These are phyloP conservation scores for Curvularia sp. DNA, from an alignment of 2,329 filamentous ascomycete species.

Conservation along the genomic window DNA sequence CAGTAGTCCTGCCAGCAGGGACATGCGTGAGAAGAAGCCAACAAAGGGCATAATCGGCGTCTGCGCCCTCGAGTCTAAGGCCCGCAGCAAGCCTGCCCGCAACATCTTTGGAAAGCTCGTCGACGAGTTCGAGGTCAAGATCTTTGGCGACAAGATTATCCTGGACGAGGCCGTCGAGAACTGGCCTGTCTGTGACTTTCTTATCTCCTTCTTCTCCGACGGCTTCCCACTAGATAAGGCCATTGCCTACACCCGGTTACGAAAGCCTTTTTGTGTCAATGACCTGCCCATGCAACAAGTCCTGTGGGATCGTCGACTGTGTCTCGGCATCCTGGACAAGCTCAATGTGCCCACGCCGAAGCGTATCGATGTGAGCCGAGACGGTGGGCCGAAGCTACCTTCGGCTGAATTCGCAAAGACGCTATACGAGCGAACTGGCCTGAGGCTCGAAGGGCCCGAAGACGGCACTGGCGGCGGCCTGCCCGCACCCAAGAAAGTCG, in stretches of 20 bases:
- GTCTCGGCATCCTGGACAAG: slow-evolving; percentile 84
- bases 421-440: slow-evolving; percentile 79
- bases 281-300: slow-evolving; percentile 97
- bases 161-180: slow-evolving; percentile 96
- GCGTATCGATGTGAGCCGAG: slow-evolving; percentile 87
- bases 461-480: slow-evolving; percentile 69
- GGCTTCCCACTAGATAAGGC: slow-evolving; percentile 97
- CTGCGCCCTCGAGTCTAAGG: slow-evolving; percentile 94
- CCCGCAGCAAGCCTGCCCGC: slow-evolving; percentile 92
- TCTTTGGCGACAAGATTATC: slow-evolving; percentile 99
- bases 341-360: slow-evolving; percentile 89
- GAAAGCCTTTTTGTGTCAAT: slow-evolving; percentile 97
- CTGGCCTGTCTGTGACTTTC: slow-evolving; percentile 94
- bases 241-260: slow-evolving; percentile 89
- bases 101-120: slow-evolving; percentile 95
- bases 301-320: slow-evolving; percentile 92
- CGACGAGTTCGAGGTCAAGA: slow-evolving; percentile 92
- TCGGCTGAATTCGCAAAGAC: slow-evolving; percentile 81
- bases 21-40: slow-evolving; percentile 61
- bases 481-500: slow-evolving; percentile 69
- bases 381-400: slow-evolving; percentile 83
- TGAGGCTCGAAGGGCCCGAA: slow-evolving; percentile 73
- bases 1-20: slow-evolving; percentile 75
- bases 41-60: slow-evolving; percentile 79
- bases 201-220: slow-evolving; percentile 98